Percentiles rank a stretch among this genome's conserved stretches.
phyloP scores from a whole-genome alignment of 2,329 filamentous ascomycete species.

The Claviceps sp. region DNA sequence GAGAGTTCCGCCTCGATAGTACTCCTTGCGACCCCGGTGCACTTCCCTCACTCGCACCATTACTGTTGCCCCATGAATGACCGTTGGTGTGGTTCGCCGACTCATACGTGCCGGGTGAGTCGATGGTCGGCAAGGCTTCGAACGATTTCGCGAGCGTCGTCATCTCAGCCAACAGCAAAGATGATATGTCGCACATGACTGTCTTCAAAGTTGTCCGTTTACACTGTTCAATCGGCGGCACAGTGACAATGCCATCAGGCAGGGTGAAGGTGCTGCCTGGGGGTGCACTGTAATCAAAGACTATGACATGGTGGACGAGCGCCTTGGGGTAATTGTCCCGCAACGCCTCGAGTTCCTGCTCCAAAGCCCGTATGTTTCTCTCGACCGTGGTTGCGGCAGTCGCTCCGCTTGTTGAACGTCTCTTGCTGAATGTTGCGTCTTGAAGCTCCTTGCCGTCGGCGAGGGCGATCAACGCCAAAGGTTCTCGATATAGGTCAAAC shows the following conservation, averaged over 20 bases:
- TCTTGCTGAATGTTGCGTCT: slow-evolving; percentile 38
- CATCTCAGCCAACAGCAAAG: slow-evolving; percentile 61
- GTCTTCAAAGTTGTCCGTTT: slow-evolving; percentile 72
- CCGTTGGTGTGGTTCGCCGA: slow-evolving; percentile 27
- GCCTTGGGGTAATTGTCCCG: slow-evolving; percentile 62
- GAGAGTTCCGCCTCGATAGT: slow-evolving; percentile 39
- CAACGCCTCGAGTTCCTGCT: slow-evolving; percentile 57
- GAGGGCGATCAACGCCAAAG: slow-evolving; percentile 69
- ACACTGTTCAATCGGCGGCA: slow-evolving; percentile 55
- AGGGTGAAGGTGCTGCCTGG: slow-evolving; percentile 37
- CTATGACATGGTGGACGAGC: slow-evolving; percentile 61
- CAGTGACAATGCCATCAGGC: slow-evolving; percentile 52
- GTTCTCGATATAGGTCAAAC: slow-evolving; percentile 82
- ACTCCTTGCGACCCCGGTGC: slow-evolving; percentile 15
- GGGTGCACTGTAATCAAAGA: slow-evolving; percentile 58
- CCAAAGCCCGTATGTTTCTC: slow-evolving; percentile 43
- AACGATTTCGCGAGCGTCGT: slow-evolving; percentile 59
- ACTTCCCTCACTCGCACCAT: slow-evolving; percentile 22
- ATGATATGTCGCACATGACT: slow-evolving; percentile 66
- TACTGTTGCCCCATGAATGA: slow-evolving; percentile 20
- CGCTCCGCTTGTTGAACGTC: slow-evolving; percentile 35
- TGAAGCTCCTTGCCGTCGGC: slow-evolving; percentile 65
- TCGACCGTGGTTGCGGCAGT: slow-evolving; percentile 36
- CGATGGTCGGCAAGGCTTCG: slow-evolving; percentile 60
- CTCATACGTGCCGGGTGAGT: slow-evolving; percentile 53